These are phyloP conservation scores for Cladorrhinum samala DNA, from an alignment of 495 filamentous ascomycete species.

Conservation along the genomic window DNA sequence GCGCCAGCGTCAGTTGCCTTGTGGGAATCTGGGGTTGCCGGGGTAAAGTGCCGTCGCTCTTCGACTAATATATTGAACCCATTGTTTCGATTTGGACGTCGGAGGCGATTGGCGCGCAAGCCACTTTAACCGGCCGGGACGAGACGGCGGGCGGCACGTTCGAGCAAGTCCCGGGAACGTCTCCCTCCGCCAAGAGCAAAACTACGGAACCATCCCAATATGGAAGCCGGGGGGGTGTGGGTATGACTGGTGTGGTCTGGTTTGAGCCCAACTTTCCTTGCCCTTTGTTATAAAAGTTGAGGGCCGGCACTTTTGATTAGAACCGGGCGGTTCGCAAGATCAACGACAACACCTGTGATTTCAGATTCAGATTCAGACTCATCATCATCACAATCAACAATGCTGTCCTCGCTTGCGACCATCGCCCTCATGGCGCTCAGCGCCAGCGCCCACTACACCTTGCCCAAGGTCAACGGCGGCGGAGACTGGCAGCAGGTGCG, in stretches of 20 bases:
- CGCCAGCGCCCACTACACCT: slow-evolving; percentile 27
- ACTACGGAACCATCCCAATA: slow-evolving; percentile 11
- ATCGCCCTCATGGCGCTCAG: slow-evolving; percentile 16
- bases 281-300: neutral
- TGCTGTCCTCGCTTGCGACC: slow-evolving; percentile 17
- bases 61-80: neutral
- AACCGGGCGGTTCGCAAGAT: neutral
- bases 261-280: no score
- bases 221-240: slow-evolving; percentile 1
- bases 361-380: neutral
- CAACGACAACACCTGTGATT: neutral
- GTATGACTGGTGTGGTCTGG: no score
- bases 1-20: no score
- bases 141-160: slow-evolving; percentile 13
- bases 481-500: slow-evolving; percentile 36
- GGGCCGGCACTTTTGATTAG: neutral
- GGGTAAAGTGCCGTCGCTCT: slow-evolving; percentile 8
- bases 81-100: slow-evolving; percentile 7
- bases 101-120: slow-evolving; percentile 9
- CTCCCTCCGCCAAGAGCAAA: slow-evolving; percentile 8
- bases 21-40: neutral
- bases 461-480: slow-evolving; percentile 17
- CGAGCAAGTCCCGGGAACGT: slow-evolving; percentile 11
- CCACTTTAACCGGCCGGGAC: slow-evolving; percentile 19
- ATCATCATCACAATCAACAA: slow-evolving; percentile 6